Evolutionary conservation across 352 stramenopile species (phyloP).

Genomic region (Globisporangium iwayamae): DNA sequence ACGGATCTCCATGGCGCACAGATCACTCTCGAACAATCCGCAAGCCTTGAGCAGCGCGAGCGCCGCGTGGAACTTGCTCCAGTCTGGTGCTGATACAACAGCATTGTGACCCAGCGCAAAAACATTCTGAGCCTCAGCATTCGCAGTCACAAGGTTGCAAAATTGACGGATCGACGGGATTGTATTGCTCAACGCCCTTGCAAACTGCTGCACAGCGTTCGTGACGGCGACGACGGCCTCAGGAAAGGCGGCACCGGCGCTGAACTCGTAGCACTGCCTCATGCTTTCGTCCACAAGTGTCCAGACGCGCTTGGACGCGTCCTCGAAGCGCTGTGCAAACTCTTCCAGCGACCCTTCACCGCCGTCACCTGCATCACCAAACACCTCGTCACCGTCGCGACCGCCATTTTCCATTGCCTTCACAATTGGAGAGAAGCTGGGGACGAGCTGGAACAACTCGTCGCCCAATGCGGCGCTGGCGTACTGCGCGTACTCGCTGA

Average conservation of each 20-base stretch:
- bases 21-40: constrained; percentile 43
- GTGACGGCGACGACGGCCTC: constrained; percentile 45
- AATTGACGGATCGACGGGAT: constrained; percentile 46
- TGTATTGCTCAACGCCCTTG: constrained; percentile 28
- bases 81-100: constrained; percentile 31
- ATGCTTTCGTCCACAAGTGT: constrained; percentile 47
- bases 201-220: constrained; percentile 44
- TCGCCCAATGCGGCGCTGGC: constrained; percentile 35
- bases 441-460: constrained; percentile 40
- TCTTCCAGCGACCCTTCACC: constrained; percentile 35
- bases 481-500: constrained; percentile 46
- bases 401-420: not conserved
- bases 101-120: not conserved
- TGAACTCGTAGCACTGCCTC: constrained; percentile 56
- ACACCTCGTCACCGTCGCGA: constrained; percentile 17
- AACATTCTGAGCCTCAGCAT: not conserved
- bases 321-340: constrained; percentile 60
- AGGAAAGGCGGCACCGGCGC: constrained; percentile 49
- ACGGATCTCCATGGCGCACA: constrained; percentile 43
- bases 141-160: constrained; percentile 27
- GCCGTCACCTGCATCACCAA: constrained; percentile 14
- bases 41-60: constrained; percentile 61
- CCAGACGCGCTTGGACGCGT: constrained; percentile 38
- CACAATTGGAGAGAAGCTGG: constrained; percentile 21
- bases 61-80: constrained; percentile 69